These are phyloP conservation scores for Drechmeria coniospora DNA, from an alignment of 2,329 filamentous ascomycete species.

Conservation along the genomic window DNA sequence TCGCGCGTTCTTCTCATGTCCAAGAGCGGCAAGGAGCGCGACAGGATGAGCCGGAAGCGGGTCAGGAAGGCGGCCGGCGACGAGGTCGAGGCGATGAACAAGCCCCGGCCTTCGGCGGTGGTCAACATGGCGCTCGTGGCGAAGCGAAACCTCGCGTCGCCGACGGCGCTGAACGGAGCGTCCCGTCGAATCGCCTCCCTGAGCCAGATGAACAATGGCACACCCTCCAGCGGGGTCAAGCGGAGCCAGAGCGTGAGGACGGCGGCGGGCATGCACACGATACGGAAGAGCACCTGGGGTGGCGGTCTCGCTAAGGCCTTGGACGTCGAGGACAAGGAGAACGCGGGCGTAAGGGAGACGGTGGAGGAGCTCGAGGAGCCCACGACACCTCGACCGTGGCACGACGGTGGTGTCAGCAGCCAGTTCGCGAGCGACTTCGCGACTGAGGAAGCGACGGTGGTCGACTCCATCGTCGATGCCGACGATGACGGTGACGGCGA, in stretches of 20 bases:
- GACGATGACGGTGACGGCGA: conserved; percentile 10
- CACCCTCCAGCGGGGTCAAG: conserved; percentile 48
- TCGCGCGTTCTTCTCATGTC: conserved; percentile 78
- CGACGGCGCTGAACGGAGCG: conserved; percentile 37
- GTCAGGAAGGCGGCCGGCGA: conserved; percentile 24
- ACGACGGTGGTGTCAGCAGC: conserved; percentile 2
- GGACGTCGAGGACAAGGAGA: conserved; percentile 46
- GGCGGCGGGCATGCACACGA: conserved; percentile 26
- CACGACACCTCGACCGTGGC: conserved; percentile 9
- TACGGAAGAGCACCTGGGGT: conserved; percentile 58
- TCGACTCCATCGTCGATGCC: conserved; percentile 7
- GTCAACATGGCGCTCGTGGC: conserved; percentile 40
- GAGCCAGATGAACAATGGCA: conserved; percentile 74
- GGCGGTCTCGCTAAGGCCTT: conserved; percentile 32
- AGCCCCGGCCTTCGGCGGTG: conserved; percentile 17
- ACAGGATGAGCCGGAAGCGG: conserved; percentile 45
- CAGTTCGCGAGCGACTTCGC: conserved; percentile 4
- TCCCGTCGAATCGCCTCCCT: conserved; percentile 76
- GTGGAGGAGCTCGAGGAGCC: conserved; percentile 38
- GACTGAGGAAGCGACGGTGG: conserved; percentile 4
- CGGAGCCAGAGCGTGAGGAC: conserved; percentile 66
- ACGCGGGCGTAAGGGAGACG: conserved; percentile 45
- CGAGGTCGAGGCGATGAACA: conserved; percentile 9
- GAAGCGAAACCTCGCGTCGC: conserved; percentile 29
- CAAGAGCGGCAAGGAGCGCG: conserved; percentile 38